Base-by-base conservation (phyloP, 768 basidiomycete genomes). In the Lactifluus rugatus region DNA sequence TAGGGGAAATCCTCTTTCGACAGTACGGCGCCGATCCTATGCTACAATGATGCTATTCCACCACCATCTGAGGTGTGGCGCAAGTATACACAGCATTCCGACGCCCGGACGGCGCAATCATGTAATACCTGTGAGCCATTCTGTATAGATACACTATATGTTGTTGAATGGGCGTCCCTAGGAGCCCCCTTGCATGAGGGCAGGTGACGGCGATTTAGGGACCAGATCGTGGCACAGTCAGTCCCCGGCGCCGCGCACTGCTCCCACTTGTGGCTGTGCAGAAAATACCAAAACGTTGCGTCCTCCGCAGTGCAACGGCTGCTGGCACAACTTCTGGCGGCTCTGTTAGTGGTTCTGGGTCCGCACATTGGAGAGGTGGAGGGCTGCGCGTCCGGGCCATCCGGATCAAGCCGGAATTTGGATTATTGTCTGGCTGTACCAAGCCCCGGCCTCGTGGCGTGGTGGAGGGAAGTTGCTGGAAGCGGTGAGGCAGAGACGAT, bases 221-320 rank as follows among this genome's bases (percentile, higher is more conserved):
- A 46, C 19, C 39, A 28, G 54, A 50, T 52, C 54, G 54, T 47
- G 49, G 54, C 17, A 51, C 48, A 11, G 42, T 46, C 49, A 50
- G 8, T 14, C 36, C 28, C 34, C 59, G 48, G 1, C 54, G 49
- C 26, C 45, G 54, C 5, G 19, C 14, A 13, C 48, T 48, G 11
- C 48, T 51, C 17, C 53, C 44, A 2, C 34, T 52, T 3, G 56
- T 26, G 3, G 60, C 48, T 14, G 56, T 58, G 39, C 61, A 64
- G 19, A 64, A 62, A 21, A 64, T 64, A 14, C 63, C 63, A 37
- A 64, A 64, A 5, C 63, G 61, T 36, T 57, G 61, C 11, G 49
- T 46, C 52, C 54, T 54, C 25, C 63, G 54, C 14, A 45, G 60
- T 16, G 41, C 9, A 23, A 49, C 2, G 10, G 62, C 31, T 6